Evolutionary conservation across 306 rosid species (phyloP).

Genomic region (Vicia faba): DNA sequence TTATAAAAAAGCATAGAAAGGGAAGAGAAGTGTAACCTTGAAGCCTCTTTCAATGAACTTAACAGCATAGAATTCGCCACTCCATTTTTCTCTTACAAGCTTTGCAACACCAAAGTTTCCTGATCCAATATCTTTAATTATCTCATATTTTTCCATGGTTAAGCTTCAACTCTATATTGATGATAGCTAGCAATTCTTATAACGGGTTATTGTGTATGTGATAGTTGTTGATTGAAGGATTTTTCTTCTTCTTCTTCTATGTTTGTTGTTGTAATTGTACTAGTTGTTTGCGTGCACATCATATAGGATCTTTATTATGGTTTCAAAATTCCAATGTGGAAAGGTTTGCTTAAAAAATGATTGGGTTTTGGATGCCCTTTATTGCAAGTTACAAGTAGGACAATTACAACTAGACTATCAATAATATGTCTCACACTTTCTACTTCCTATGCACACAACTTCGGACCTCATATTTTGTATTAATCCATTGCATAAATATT

Average conservation of each 20-base stretch:
- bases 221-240: no score
- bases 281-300: slow-evolving; percentile 43
- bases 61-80: slow-evolving; percentile 79
- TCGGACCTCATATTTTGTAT: neutral
- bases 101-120: slow-evolving; percentile 98
- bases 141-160: slow-evolving; percentile 83
- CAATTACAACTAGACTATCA: slow-evolving; percentile 30
- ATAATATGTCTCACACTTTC: slow-evolving; percentile 29
- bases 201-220: no score
- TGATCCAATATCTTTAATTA: slow-evolving; percentile 83
- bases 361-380: slow-evolving; percentile 33
- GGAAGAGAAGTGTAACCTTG: slow-evolving; percentile 52
- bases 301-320: slow-evolving; percentile 38
- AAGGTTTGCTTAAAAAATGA: slow-evolving; percentile 31
- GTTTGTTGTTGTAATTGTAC: slow-evolving; percentile 27
- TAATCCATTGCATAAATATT: no score
- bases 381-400: slow-evolving; percentile 25
- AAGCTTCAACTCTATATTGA: neutral
- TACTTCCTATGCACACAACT: neutral
- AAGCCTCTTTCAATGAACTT: slow-evolving; percentile 90
- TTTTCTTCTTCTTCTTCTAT: neutral
- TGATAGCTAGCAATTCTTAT: neutral
- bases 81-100: slow-evolving; percentile 74
- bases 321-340: slow-evolving; percentile 43
- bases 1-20: neutral